A percentile compares a stretch with the other conserved stretches of the same genome.
phyloP scores from a whole-genome alignment of 371 early-diverging fungal genomes.

The Nosema granulosis region DNA sequence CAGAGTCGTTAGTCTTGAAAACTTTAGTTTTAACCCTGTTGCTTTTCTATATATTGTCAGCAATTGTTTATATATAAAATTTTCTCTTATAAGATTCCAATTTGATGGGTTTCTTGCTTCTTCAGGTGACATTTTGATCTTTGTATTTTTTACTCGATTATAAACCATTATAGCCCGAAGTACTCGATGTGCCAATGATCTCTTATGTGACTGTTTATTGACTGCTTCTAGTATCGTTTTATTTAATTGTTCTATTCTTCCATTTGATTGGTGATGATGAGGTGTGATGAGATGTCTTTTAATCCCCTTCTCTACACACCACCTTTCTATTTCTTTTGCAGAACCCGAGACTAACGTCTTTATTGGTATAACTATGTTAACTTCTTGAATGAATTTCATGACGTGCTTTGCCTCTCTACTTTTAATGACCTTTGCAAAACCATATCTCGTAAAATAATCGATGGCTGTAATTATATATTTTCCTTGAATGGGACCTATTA shows the following conservation, averaged over 20 bases:
- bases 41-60: not conserved
- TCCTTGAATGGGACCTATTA: slow-evolving; percentile 8
- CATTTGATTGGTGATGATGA: slow-evolving; percentile 16
- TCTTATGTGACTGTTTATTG: not conserved
- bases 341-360: not conserved
- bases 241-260: slow-evolving; percentile 18
- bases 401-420: not conserved
- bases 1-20: not conserved
- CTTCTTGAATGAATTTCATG: not conserved
- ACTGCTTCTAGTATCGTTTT: not conserved
- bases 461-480: slow-evolving; percentile 1
- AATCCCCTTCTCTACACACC: not conserved
- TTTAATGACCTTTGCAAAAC: not conserved
- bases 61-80: not conserved
- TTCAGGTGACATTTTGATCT: not conserved
- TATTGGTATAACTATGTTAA: not conserved
- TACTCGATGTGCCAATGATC: not conserved
- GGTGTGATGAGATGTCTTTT: not conserved
- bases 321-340: not conserved
- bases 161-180: not conserved
- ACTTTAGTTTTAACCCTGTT: not conserved
- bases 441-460: slow-evolving; percentile 3
- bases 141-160: not conserved
- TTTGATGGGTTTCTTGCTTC: not conserved
- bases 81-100: not conserved